phyloP scores from a whole-genome alignment of 495 filamentous ascomycete species.

The Aspergillus ostianus region DNA sequence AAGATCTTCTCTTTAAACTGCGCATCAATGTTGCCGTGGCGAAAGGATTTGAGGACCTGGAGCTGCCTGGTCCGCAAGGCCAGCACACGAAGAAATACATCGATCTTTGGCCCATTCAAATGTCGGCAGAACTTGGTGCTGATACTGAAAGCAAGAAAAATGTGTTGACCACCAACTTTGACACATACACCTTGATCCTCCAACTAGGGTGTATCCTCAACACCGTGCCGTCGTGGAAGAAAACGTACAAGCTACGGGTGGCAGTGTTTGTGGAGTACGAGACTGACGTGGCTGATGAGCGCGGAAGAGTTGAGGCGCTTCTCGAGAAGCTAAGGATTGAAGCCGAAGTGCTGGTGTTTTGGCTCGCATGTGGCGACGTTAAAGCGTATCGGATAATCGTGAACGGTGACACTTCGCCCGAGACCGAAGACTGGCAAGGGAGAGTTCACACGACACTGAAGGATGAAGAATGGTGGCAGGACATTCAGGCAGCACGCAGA shows the following conservation, averaged over 20 bases:
- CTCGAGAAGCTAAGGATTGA: constrained; percentile 80
- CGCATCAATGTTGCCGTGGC: constrained; percentile 85
- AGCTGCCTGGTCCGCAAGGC: constrained; percentile 60
- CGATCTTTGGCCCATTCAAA: constrained; percentile 85
- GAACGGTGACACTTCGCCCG: constrained; percentile 54
- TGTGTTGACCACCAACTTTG: constrained; percentile 84
- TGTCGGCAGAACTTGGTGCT: constrained; percentile 74
- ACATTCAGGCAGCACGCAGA: constrained; percentile 60
- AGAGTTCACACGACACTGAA: constrained; percentile 59
- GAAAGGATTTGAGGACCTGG: constrained; percentile 75
- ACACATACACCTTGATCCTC: constrained; percentile 85
- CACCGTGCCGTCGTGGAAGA: constrained; percentile 82
- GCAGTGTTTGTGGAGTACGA: constrained; percentile 89
- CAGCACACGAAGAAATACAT: constrained; percentile 72
- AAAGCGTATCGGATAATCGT: constrained; percentile 76
- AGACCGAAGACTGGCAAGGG: constrained; percentile 43
- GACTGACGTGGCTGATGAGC: constrained; percentile 77
- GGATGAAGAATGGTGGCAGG: constrained; percentile 81
- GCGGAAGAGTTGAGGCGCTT: constrained; percentile 67
- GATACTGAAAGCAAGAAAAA: constrained; percentile 59
- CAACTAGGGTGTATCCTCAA: constrained; percentile 83
- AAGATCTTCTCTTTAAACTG: constrained; percentile 74
- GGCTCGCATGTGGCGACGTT: constrained; percentile 72
- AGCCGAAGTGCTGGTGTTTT: constrained; percentile 76
- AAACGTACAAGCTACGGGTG: constrained; percentile 69